These are phyloP conservation scores for Solanum peruvianum DNA, from an alignment of 257 asterid species.

Conservation along the genomic window DNA sequence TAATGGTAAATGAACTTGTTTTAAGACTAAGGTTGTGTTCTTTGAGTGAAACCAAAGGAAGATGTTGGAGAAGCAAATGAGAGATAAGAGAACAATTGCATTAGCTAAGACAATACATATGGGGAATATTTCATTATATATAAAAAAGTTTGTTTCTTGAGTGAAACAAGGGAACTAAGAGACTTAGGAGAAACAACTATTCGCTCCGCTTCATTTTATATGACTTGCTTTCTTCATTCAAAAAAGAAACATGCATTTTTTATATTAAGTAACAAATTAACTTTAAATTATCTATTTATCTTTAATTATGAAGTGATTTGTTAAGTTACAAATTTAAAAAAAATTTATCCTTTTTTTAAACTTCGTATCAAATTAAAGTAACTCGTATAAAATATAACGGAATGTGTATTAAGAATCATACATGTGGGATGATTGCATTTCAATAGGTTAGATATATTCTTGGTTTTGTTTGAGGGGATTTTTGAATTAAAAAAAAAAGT, in stretches of 20 bases:
- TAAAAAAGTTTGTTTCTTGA: background rate
- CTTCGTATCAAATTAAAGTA: rapidly evolving
- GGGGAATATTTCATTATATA: background rate
- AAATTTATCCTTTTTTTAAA: no score
- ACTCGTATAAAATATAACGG: no score
- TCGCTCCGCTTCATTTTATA: rapidly evolving
- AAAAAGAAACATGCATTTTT: rapidly evolving
- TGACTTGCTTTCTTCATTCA: rapidly evolving
- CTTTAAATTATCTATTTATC: rapidly evolving
- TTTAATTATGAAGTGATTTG: background rate
- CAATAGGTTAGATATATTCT: background rate
- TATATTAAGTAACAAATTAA: no score
- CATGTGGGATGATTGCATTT: background rate
- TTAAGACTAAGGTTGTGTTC: slow-evolving; percentile 2
- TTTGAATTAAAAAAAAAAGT: slow-evolving; percentile 45
- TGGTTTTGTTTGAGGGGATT: background rate
- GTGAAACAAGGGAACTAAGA: background rate
- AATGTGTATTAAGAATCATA: background rate
- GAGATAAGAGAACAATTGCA: slow-evolving; percentile 5
- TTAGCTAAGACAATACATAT: background rate
- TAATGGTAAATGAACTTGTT: background rate
- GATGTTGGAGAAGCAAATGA: slow-evolving; percentile 3
- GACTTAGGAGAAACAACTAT: background rate
- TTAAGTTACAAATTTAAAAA: no score
- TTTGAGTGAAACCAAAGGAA: slow-evolving; percentile 33